Evolutionary conservation across 768 basidiomycete species (phyloP).

Genomic region (Sarcodon aspratus): DNA sequence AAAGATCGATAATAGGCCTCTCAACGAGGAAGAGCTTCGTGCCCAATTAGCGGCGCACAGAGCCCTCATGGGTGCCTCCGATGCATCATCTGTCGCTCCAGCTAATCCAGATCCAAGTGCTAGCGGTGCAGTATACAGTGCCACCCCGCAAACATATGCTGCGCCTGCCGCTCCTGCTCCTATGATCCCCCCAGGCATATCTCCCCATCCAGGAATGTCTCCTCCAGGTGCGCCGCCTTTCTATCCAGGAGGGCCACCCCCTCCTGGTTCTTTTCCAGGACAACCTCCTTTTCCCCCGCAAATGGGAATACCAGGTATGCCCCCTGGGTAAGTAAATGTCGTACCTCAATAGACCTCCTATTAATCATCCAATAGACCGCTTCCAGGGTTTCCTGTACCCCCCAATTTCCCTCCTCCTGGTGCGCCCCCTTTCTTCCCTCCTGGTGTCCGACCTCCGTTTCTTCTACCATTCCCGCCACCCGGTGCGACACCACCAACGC

Average conservation of each 20-base stretch:
- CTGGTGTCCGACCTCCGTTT: conserved; percentile 22
- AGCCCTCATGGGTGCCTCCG: conserved; percentile 68
- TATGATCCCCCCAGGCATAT: conserved; percentile 25
- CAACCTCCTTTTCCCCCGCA: conserved; percentile 26
- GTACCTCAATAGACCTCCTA: conserved; percentile 26
- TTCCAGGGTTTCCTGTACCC: conserved; percentile 35
- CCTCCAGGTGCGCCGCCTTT: conserved; percentile 17
- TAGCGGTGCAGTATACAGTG: conserved; percentile 56
- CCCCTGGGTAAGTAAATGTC: conserved; percentile 38
- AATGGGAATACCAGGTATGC: conserved; percentile 38
- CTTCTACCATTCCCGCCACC: conserved; percentile 26
- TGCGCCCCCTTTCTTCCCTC: conserved; percentile 24
- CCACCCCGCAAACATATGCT: conserved; percentile 62
- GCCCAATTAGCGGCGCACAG: conserved; percentile 85
- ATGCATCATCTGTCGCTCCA: conserved; percentile 17
- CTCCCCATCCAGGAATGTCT: conserved; percentile 27
- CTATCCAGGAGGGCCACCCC: conserved; percentile 17
- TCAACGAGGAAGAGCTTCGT: conserved; percentile 76
- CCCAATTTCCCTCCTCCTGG: conserved; percentile 24
- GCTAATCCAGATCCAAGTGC: conserved; percentile 27
- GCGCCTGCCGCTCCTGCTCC: conserved; percentile 23
- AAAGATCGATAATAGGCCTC: conserved; percentile 62
- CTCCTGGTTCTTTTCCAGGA: conserved; percentile 25
- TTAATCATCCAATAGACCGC: conserved; percentile 23
- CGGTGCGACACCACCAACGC: conserved; percentile 14